Base-by-base conservation (phyloP, 495 filamentous ascomycete species). In the Cercophora sp. region DNA sequence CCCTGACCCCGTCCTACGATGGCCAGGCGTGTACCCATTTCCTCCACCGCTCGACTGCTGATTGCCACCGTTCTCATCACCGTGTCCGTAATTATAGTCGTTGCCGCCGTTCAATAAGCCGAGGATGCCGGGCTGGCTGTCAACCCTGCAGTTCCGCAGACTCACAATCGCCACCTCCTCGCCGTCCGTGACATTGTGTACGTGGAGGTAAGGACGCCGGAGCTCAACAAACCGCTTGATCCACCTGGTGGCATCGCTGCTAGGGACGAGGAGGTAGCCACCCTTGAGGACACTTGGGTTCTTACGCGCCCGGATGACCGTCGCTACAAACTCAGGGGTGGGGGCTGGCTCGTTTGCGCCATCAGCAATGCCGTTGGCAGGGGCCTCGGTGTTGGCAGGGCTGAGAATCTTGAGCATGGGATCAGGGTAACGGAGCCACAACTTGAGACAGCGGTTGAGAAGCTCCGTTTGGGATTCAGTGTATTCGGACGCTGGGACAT, bases 111-210 rank as follows among this genome's bases (percentile, higher is more conserved):
- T 67, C 19, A 96, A 75, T 15, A 98, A 69, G 35, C 85, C 82
- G 27, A 91, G 80, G 46, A 97, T 87, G 55, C 92, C 85, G 3
- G 93, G 93, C 58, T 87, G 82, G 55, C 88, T 85, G 60, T 98
- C 94, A 34, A 97, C 85, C 25, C 92, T 77, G 6, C 86, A 79
- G 64, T 93, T 90, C 37, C 84, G 78, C 32, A 98, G 77, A 59
- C 89, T 91, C 57, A 97, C 89, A 16, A 91, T 85, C 37, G 84
- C 86, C 43, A 96, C 79, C 66, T 97, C 93, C 59, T 97, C 92
- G 13, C 91, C 91, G 13, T 91, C 86, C 2, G 83, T 83, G 1
- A 86, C 83, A 23, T 80, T 83, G 69, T 96, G 85, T 35, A 97
- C 80, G 62, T 97, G 90, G 51, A 99, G 75, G 61, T 96, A 99